These are phyloP conservation scores for Heliamphora exappendiculata DNA, from an alignment of 148 eudicot genomes.

Conservation along the genomic window DNA sequence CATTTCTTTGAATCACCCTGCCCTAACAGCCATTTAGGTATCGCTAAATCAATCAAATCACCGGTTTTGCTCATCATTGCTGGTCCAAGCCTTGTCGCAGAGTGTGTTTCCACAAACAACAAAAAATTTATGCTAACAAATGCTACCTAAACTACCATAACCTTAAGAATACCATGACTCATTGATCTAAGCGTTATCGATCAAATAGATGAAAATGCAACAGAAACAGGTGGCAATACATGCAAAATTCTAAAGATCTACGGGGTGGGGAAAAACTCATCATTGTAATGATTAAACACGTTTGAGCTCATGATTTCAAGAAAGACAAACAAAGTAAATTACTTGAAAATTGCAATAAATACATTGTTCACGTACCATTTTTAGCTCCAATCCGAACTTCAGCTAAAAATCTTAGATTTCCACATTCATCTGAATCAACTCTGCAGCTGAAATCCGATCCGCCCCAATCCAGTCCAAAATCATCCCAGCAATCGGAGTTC, in stretches of 20 bases:
- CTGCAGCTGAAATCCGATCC: background rate
- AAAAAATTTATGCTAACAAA: background rate
- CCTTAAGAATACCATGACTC: background rate
- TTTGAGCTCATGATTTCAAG: background rate
- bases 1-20: background rate
- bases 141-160: background rate
- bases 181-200: background rate
- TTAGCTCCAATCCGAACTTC: constrained; percentile 1
- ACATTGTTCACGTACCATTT: constrained; percentile 6
- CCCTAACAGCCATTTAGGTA: background rate
- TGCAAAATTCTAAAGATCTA: background rate
- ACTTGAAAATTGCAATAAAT: background rate
- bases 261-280: background rate
- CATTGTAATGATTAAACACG: background rate
- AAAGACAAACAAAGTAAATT: background rate
- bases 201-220: background rate
- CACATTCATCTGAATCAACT: background rate
- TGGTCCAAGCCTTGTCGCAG: background rate
- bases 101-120: background rate
- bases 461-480: background rate
- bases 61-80: background rate
- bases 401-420: background rate
- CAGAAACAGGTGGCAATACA: background rate
- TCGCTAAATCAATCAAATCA: background rate
- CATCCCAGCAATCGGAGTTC: background rate